Percentiles rank a stretch among this genome's conserved stretches.
phyloP scores from a whole-genome alignment of 495 filamentous ascomycete species.

The Hyaloscypha finlandica region DNA sequence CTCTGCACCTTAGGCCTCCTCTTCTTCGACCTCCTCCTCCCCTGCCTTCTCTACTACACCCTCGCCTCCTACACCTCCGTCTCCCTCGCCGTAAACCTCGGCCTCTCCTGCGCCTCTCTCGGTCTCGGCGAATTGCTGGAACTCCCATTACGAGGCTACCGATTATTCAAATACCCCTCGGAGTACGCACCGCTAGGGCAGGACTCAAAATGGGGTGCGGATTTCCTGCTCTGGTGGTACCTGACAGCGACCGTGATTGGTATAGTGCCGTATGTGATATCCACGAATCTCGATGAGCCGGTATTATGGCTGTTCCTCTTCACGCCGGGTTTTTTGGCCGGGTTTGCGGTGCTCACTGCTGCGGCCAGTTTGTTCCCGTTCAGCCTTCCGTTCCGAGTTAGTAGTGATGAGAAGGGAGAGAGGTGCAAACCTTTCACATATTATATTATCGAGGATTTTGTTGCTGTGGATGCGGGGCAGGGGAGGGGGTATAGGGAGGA shows the following conservation, averaged over 20 bases:
- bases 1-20: conserved; percentile 14
- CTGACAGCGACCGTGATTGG: conserved; percentile 18
- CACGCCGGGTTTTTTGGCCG: conserved; percentile 12
- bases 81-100: conserved; percentile 15
- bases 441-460: conserved; percentile 26
- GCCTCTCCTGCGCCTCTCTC: conserved; percentile 16
- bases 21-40: conserved; percentile 22
- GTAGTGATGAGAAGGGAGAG: conserved; percentile 20
- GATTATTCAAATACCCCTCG: conserved; percentile 1
- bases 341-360: conserved; percentile 5
- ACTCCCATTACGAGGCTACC: conserved; percentile 18
- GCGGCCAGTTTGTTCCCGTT: conserved; percentile 4
- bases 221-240: conserved; percentile 25
- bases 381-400: conserved; percentile 16
- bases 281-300: conserved; percentile 18
- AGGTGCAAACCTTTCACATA: conserved; percentile 18
- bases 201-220: conserved; percentile 17
- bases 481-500: conserved; percentile 14
- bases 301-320: conserved; percentile 20
- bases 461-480: conserved; percentile 22
- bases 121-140: conserved; percentile 18
- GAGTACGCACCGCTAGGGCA: conserved; percentile 18
- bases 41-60: conserved; percentile 21
- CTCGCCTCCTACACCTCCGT: conserved; percentile 8
- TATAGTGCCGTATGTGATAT: conserved; percentile 22